Percentiles rank a stretch among this genome's conserved stretches.
Evolutionary conservation across 345 rosid genomes (phyloP).

Genomic region (Nasturtium officinale): DNA sequence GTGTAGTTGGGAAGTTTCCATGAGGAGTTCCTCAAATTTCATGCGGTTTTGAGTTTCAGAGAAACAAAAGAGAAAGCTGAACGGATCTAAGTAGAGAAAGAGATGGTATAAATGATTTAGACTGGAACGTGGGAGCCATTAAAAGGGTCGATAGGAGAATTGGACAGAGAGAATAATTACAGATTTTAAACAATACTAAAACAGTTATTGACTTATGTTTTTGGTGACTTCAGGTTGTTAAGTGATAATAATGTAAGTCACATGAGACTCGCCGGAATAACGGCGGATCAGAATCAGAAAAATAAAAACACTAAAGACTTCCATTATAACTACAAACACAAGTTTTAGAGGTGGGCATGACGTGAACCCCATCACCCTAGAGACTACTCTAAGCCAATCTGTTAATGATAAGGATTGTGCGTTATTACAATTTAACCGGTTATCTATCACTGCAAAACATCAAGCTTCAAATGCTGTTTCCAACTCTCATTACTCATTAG

Average conservation of each 20-base stretch:
- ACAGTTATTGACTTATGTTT: constrained; percentile 29
- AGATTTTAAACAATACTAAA: neutral
- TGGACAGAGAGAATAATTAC: constrained; percentile 9
- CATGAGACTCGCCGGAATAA: constrained; percentile 38
- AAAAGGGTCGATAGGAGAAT: constrained; percentile 46
- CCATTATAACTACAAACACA: constrained; percentile 11
- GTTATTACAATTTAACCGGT: neutral
- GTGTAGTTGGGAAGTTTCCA: constrained; percentile 52
- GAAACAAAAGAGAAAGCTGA: neutral
- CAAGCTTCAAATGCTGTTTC: neutral
- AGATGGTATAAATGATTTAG: constrained; percentile 26
- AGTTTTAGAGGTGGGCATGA: constrained; percentile 31
- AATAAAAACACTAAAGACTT: constrained; percentile 46
- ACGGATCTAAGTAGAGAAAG: constrained; percentile 6
- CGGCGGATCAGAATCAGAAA: constrained; percentile 39
- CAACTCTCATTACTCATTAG: neutral
- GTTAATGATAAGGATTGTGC: neutral
- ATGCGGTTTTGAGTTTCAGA: constrained; percentile 34
- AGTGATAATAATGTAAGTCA: constrained; percentile 43
- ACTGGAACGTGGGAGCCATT: constrained; percentile 56
- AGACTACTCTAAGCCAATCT: neutral
- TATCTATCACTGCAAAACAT: neutral
- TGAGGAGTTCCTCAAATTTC: constrained; percentile 81
- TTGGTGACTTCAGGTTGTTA: constrained; percentile 14
- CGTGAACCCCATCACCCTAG: constrained; percentile 70